Conservation (phyloP, 495 filamentous ascomycete genomes). For the Aspergillus olivimuriae region DNA sequence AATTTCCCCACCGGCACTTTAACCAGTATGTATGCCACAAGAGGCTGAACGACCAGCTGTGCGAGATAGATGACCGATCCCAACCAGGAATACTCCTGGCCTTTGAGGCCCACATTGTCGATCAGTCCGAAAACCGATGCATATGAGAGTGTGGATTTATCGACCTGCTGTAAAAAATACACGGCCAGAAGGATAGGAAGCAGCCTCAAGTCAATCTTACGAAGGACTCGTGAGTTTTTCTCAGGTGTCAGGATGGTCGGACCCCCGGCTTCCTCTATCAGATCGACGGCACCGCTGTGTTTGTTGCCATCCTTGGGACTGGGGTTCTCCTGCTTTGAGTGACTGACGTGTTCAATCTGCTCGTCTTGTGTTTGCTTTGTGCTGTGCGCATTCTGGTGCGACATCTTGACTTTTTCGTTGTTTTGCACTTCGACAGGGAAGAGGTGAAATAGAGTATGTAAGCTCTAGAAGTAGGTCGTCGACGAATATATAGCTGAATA, state of each 20-base stretch:
- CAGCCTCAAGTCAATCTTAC: slow-evolving; percentile 48
- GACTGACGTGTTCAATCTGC: slow-evolving; percentile 30
- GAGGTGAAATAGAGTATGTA: neutral
- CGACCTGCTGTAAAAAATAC: slow-evolving; percentile 48
- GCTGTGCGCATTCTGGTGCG: slow-evolving; percentile 12
- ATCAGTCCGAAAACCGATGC: slow-evolving; percentile 45
- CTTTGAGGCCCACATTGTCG: slow-evolving; percentile 36
- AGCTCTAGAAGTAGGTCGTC: neutral
- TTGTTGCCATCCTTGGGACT: slow-evolving; percentile 7
- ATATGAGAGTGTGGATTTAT: slow-evolving; percentile 53
- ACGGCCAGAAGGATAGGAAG: slow-evolving; percentile 43
- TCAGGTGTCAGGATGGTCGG: slow-evolving; percentile 41
- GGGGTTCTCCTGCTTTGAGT: slow-evolving; percentile 5
- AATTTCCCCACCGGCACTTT: slow-evolving; percentile 44
- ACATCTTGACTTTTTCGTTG: slow-evolving; percentile 15
- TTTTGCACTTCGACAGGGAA: neutral
- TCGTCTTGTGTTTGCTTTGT: slow-evolving; percentile 30
- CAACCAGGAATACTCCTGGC: slow-evolving; percentile 48
- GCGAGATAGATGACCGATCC: slow-evolving; percentile 44
- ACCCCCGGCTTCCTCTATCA: slow-evolving; percentile 36
- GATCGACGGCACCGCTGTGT: slow-evolving; percentile 38
- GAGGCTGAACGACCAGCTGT: slow-evolving; percentile 42
- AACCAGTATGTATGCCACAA: slow-evolving; percentile 33
- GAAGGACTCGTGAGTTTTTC: slow-evolving; percentile 46
- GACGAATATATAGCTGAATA: too few species aligned